phyloP scores from a whole-genome alignment of 1,139 yeast species.

The Yamadazyma pseudoaaseri region DNA sequence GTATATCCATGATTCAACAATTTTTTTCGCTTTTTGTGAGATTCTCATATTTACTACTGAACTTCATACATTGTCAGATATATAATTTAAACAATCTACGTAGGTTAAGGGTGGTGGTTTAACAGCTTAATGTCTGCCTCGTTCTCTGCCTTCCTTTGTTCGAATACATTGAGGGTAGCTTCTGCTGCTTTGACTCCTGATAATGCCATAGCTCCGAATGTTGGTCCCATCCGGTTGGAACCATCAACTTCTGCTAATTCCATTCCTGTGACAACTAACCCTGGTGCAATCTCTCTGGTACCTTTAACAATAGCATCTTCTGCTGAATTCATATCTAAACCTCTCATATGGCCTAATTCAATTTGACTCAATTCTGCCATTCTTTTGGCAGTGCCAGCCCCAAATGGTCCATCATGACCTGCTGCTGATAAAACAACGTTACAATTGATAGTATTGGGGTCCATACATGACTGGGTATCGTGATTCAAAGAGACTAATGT shows the following conservation, averaged over 20 bases:
- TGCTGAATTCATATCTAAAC: constrained; percentile 75
- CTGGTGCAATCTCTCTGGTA: constrained; percentile 68
- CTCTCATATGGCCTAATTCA: constrained; percentile 71
- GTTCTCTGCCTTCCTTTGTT: constrained; percentile 46
- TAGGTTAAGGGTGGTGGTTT: too few relatives aligned
- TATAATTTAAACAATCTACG: too few relatives aligned
- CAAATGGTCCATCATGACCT: constrained; percentile 85
- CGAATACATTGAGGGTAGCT: constrained; percentile 50
- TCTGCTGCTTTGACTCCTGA: constrained; percentile 80
- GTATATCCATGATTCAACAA: constrained; percentile 17
- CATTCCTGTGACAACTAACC: constrained; percentile 78
- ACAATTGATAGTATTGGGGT: constrained; percentile 76
- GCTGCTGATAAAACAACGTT: constrained; percentile 71
- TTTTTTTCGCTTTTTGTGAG: constrained; percentile 2
- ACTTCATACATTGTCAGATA: too few relatives aligned
- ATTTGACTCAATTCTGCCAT: constrained; percentile 35
- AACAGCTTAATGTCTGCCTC: constrained; percentile 16
- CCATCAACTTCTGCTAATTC: constrained; percentile 79
- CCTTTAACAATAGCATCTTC: constrained; percentile 76
- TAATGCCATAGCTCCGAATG: constrained; percentile 79
- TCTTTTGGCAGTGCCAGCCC: constrained; percentile 70
- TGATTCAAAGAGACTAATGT: constrained; percentile 76
- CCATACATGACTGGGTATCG: constrained; percentile 80
- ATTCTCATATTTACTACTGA: too few relatives aligned
- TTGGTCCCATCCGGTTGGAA: constrained; percentile 81